Evolutionary conservation across 805 yeast genomes (phyloP), one percentile per base, ranked within the genome.

Genomic region (Saturnispora sekii): DNA sequence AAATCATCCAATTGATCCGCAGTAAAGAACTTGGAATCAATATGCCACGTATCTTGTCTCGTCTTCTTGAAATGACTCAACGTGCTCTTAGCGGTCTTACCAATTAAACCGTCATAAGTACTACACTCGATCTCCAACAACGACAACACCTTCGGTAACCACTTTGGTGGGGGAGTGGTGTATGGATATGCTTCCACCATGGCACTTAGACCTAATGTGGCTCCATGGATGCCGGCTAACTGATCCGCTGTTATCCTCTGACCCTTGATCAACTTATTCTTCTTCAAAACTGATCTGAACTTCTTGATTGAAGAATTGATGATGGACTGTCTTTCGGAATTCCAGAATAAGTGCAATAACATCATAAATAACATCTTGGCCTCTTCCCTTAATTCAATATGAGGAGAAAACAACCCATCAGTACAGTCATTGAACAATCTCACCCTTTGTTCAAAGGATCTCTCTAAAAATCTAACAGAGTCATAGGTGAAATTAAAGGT

Each of bases 41-140:
- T 76, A 56, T 85, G 95, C 98, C 98, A 90, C 0, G 97, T 87
- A 56, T 90, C 98, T 47, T 89, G 94, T 52, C 97, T 75, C 5
- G 86, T 78, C 66, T 88, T 88, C 61, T 89, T 90, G 66, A 93
- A 93, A 50, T 78, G 81, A 51, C 95, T 81, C 41, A 90, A 69
- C 2, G 77, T 73, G 30, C 79, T 80, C 61, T 90, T 90, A 6
- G 96, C 94, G 1, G 95, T 75, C 44, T 81, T 76, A 1, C 96
- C 96, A 28, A 84, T 77, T 43, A 79, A 60, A 7, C 97, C 97
- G 14, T 80, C 80, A 16, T 84, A 74, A 12, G 83, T 77, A 3
- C 81, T 72, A 3, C 87, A 80, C 58, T 79, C 79, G 21, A 74
- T 75, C 0, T 96, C 88, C 47, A 93, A 64, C 1, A 74, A 66